Base-by-base conservation (phyloP, 2,329 filamentous ascomycete genomes). In the Leptographium wingfieldii region DNA sequence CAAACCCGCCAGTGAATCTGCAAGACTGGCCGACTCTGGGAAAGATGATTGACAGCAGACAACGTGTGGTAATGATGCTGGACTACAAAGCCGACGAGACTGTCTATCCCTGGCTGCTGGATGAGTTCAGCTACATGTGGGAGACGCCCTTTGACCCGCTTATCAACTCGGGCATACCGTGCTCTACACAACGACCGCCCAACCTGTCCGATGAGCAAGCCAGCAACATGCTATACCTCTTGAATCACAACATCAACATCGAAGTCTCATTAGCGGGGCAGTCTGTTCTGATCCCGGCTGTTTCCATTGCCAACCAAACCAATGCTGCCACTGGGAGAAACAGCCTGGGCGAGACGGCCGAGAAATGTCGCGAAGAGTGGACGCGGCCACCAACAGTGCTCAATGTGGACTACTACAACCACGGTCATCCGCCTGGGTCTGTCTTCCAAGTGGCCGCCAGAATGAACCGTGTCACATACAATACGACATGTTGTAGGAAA, bases 221-320 rank as follows among this genome's bases (percentile, higher is more conserved):
- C 0, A 74, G 76, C 61, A 76, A 85, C 35, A 80, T 85, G 52
- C 78, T 95, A 72, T 95, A 92, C 70, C 79, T 96, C 68, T 81
- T 87, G 67, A 96, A 96, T 73, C 92, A 96, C 75, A 96, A 96
- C 69, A 79, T 96, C 61, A 96, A 96, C 70, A 80, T 86, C 61
- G 80, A 91, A 65, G 81, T 95, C 63, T 80, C 80, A 58, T 73
- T 95, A 43, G 81, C 85, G 2, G 83, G 82, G 35, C 69, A 80
- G 19, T 75, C 78, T 25, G 69, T 94, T 54, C 74, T 91, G 9
- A 85, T 94, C 14, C 90, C 90, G 0, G 87, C 88, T 60, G 83
- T 84, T 0, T 81, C 84, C 5, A 69, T 85, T 49, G 73, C 92
- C 60, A 89, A 89, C 66, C 73, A 80, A 62, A 92, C 88, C 22